Conservation (phyloP, 2,329 filamentous ascomycete genomes). For the Cytospora piceicola region DNA sequence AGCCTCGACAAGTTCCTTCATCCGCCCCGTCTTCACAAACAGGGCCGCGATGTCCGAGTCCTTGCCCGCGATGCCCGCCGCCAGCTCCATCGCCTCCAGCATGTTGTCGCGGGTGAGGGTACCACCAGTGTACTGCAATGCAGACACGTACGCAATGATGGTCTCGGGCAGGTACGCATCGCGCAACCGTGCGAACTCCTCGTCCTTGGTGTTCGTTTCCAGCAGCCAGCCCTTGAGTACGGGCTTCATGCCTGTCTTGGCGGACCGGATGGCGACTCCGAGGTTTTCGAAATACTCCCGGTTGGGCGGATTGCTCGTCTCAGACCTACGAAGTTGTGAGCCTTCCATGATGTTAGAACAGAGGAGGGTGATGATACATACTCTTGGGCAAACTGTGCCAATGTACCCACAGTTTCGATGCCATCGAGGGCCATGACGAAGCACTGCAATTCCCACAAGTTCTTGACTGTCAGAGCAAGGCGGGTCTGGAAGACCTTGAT, state of each 20-base stretch:
- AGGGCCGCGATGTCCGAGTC: slow-evolving; percentile 67
- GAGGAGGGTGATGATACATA: slow-evolving; percentile 42
- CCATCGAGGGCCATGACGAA: slow-evolving; percentile 68
- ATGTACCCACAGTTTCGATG: slow-evolving; percentile 67
- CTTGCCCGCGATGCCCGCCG: slow-evolving; percentile 73
- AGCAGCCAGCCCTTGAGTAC: slow-evolving; percentile 69
- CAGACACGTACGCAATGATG: slow-evolving; percentile 80
- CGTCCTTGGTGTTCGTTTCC: slow-evolving; percentile 56
- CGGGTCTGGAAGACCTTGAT: slow-evolving; percentile 55
- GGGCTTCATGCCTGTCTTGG: slow-evolving; percentile 61
- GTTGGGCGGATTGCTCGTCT: slow-evolving; percentile 40
- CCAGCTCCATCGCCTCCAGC: slow-evolving; percentile 85
- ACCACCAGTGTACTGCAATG: slow-evolving; percentile 78
- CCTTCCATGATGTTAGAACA: neutral
- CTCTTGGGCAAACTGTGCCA: slow-evolving; percentile 57
- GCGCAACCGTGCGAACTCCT: slow-evolving; percentile 68
- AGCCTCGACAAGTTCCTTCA: slow-evolving; percentile 75
- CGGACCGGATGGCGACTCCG: slow-evolving; percentile 55
- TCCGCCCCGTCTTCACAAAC: slow-evolving; percentile 67
- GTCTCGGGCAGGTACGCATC: slow-evolving; percentile 83
- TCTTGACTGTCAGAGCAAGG: slow-evolving; percentile 37
- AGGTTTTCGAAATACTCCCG: slow-evolving; percentile 60
- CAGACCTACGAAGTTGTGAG: slow-evolving; percentile 40
- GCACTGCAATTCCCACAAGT: slow-evolving; percentile 70
- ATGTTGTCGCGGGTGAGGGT: slow-evolving; percentile 75